A percentile compares a stretch with the other conserved stretches of the same genome.
These are phyloP conservation scores for Selaginella moellendorffii DNA, from an alignment of 75 land plant species.

Conservation along the genomic window DNA sequence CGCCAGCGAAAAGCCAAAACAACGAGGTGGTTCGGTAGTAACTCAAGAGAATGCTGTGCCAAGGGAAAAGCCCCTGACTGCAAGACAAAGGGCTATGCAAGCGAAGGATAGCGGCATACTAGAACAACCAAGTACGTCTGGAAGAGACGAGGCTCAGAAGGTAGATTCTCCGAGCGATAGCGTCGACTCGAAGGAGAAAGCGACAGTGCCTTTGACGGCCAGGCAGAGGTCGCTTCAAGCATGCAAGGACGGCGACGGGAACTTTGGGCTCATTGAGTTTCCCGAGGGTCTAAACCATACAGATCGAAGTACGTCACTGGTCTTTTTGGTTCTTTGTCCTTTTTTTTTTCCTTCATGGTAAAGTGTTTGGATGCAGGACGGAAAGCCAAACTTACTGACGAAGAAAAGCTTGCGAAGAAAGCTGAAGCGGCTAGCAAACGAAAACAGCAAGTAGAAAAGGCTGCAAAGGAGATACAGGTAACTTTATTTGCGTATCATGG, in stretches of 20 bases:
- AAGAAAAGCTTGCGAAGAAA: conserved; percentile 77
- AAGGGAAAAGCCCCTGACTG: conserved; percentile 32
- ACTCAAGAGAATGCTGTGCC: conserved; percentile 11
- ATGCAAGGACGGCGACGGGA: conserved; percentile 36
- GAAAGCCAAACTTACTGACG: conserved; percentile 74
- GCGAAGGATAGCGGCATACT: too few relatives aligned
- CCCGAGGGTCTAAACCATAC: conserved; percentile 52
- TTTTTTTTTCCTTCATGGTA: conserved; percentile 8
- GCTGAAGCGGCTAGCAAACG: conserved; percentile 82
- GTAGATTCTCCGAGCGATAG: not conserved
- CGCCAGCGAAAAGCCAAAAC: conserved; percentile 6
- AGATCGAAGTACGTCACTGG: conserved; percentile 8
- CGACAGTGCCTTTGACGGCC: conserved; percentile 38
- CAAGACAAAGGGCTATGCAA: not conserved
- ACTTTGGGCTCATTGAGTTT: conserved; percentile 44
- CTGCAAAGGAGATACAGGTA: conserved; percentile 79
- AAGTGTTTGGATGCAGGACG: conserved; percentile 30
- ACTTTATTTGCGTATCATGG: not conserved
- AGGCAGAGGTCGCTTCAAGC: conserved; percentile 66
- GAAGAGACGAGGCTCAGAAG: not conserved
- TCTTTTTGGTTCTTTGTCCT: not conserved
- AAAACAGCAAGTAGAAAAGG: conserved; percentile 73
- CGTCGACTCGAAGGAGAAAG: not conserved
- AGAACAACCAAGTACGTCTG: not conserved
- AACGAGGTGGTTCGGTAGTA: too few relatives aligned